Evolutionary conservation across 352 stramenopile species (phyloP), one percentile per base, ranked within the genome.

Genomic region (Globisporangium radiosum): DNA sequence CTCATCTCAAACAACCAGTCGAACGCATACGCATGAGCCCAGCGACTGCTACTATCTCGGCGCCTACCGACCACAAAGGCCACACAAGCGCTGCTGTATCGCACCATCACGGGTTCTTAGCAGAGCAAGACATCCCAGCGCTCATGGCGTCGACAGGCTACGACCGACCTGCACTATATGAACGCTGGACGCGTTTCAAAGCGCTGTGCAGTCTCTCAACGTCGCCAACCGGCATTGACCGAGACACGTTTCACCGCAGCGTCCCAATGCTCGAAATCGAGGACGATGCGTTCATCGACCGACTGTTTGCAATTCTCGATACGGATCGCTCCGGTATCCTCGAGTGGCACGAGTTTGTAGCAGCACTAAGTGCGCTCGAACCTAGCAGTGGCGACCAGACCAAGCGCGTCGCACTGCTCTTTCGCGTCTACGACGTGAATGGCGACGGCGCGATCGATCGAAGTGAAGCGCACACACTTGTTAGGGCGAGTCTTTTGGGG

Each of bases 371-470:
- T 39, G 72, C 79, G 19, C 63, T 90, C 0, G 81, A 92, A 44
- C 25, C 25, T 25, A 25, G 25, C 25, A 87, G 88, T 38, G 79
- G 79, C 14, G 78, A 79, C 45, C 49, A 73, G 10, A 53, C 66
- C 11, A 72, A 79, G 25, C 72, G 81, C 19, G 70, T 88, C 3
- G 63, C 62, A 7, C 86, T 92, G 50, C 69, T 92, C 15, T 92
- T 92, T 62, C 72, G 76, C n/a, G 78, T 84, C 3, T 92, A 92
- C 62, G 81, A 92, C 52, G 52, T 88, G 14, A 87, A 89, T 39
- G 74, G 75, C 17, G 78, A 87, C 58, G 74, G 70, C 42, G 72
- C 63, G n/a, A 82, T 91, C 57, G 73, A 82, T 33, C 74, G 72
- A 5, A 65, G 74, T 19, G 79, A 92, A 56, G 62, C 85, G n/a